Evolutionary conservation across 1,284 basidiomycete species (phyloP), one percentile per base, ranked within the genome.

Genomic region (Irpex rosettiformis): DNA sequence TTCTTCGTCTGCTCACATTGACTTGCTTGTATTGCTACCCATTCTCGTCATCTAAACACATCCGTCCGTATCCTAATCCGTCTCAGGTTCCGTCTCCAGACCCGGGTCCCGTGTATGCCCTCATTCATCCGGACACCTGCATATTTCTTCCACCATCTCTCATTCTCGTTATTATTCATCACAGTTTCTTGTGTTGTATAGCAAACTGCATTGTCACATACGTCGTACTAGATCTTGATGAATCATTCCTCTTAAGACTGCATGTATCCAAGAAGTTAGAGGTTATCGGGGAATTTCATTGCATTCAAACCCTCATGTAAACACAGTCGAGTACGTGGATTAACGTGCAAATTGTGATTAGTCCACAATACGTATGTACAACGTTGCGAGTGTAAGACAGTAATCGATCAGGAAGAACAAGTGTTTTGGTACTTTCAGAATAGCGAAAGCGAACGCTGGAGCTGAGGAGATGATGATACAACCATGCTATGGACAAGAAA

Each of bases 1-100:
- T n/a, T 53, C 51, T 54, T 21, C 22, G 42, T 47, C 33, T 45
- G 29, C 27, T 52, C 10, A 18, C 43, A 47, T 21, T 18, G 43
- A 18, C 43, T 47, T 18, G n/a, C 43, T 47, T 51, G 48, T 51
- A 51, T 51, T 51, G 48, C 48, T 51, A 51, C 43, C 22, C 43
- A 47, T 47, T 18, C 43, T 21, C 18, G 13, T 18, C 22, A 47
- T 24, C 21, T 18, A 47, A 8, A 21, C 43, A 18, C 21, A 37
- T 37, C 33, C 11, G 10, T 11, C 16, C 33, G 33, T 37, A 37
- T 33, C 30, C 10, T 37, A 37, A 11, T 37, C 33, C 16, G 33
- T 16, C 16, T 11, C 16, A 37, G 33, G 33, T 37, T 37, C 33
- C 33, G 33, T 37, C 33, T 37, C 11, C 16, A 37, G 33, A 16